Percentiles rank a stretch among this genome's conserved stretches.
Conservation (phyloP, 305 asterid genomes). For the Fraxinus paxiana region DNA sequence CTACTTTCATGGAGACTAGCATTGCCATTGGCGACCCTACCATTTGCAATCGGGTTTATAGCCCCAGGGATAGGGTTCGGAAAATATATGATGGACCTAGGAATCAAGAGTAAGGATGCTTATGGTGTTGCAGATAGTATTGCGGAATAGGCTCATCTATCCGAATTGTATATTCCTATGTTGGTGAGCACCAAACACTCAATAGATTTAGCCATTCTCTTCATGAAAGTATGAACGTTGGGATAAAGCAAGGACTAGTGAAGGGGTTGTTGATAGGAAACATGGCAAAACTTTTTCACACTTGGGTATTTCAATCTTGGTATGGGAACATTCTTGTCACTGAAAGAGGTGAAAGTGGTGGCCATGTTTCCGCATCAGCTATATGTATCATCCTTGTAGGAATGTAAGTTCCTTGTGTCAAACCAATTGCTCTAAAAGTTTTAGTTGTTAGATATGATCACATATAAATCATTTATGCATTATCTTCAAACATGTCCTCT, state of each 20-base stretch:
- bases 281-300: conserved; percentile 55
- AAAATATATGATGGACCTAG: conserved; percentile 49
- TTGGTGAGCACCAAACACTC: conserved; percentile 57
- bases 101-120: conserved; percentile 48
- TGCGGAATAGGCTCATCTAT: conserved; percentile 72
- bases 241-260: conserved; percentile 56
- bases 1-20: conserved; percentile 77
- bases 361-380: conserved; percentile 29
- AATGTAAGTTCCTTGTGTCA: conserved; percentile 23
- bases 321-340: conserved; percentile 62
- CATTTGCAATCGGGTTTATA: conserved; percentile 52
- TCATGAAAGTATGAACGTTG: conserved; percentile 45
- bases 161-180: conserved; percentile 69
- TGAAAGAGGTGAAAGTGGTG: conserved; percentile 67
- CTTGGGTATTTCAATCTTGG: conserved; percentile 82
- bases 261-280: conserved; percentile 81
- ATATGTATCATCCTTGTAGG: conserved; percentile 27
- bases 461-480: too few species aligned
- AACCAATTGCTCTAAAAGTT: not conserved
- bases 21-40: conserved; percentile 47
- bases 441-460: not conserved
- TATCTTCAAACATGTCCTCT: not conserved
- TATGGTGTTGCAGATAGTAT: conserved; percentile 59
- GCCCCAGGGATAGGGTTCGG: conserved; percentile 65
- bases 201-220: conserved; percentile 52